A percentile compares a stretch with the other conserved stretches of the same genome.
Evolutionary conservation across 2,329 filamentous ascomycete genomes (phyloP).

Genomic region (Raffaelea albimanens): DNA sequence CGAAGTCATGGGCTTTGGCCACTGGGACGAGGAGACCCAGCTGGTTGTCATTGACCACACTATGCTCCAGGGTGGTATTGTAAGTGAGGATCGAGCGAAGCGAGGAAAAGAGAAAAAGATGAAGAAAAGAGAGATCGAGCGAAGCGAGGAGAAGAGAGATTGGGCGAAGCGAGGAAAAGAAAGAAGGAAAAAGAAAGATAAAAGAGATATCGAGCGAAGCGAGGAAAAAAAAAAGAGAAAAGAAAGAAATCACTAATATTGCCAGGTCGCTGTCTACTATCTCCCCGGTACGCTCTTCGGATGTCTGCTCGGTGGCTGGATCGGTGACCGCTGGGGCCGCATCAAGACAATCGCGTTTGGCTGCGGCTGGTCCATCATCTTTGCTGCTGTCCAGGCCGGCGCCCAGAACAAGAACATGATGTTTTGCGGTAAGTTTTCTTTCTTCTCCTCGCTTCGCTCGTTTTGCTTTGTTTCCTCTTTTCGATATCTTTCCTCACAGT

Average conservation of each 20-base stretch:
- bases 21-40: conserved; percentile 37
- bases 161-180: too few relatives aligned
- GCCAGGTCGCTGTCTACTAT: conserved; percentile 40
- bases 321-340: conserved; percentile 53
- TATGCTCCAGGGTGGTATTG: conserved; percentile 52
- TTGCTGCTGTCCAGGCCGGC: conserved; percentile 55
- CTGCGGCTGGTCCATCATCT: conserved; percentile 46
- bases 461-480: too few relatives aligned
- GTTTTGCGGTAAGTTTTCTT: conserved; percentile 45
- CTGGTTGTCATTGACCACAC: conserved; percentile 47
- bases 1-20: conserved; percentile 53
- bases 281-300: conserved; percentile 50
- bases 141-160: too few relatives aligned
- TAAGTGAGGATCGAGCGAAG: background rate
- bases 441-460: background rate
- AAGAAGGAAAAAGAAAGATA: too few relatives aligned
- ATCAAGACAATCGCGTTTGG: conserved; percentile 55
- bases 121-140: too few relatives aligned
- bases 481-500: too few relatives aligned
- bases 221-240: too few relatives aligned
- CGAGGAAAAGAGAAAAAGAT: too few relatives aligned
- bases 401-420: conserved; percentile 61
- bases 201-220: too few relatives aligned
- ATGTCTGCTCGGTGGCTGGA: conserved; percentile 38
- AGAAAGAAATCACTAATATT: too few relatives aligned